Base-by-base conservation (phyloP, 805 yeast species). In the Candida adriatica region DNA sequence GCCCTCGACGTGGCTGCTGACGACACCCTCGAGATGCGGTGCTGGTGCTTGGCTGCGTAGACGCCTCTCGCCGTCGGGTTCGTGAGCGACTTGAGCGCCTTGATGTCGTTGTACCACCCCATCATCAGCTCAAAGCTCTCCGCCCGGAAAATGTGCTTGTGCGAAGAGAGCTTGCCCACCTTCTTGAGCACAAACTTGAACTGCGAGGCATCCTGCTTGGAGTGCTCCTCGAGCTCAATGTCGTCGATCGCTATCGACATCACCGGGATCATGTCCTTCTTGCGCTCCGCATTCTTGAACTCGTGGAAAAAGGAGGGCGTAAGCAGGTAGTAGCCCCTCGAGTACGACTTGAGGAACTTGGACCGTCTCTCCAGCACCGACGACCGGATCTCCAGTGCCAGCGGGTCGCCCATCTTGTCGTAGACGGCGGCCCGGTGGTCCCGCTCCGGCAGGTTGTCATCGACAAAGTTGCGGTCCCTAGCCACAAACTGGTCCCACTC, bases 141-240 rank as follows among this genome's bases (percentile, higher is more conserved):
- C n/a, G 94, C 79, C 43, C 94, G 70, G 63, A 90, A 88, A n/a
- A 88, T 92, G 85, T 92, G 86, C 48, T 86, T 87, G 59, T 88
- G 96, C 26, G 86, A 84, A 40, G 77, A 79, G 41, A 85, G 67
- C 38, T 81, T 61, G 10, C 92, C 92, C 39, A 76, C 74, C 41
- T 79, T 77, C 48, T 81, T 84, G 39, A 90, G 62, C 8, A 87
- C 83, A 58, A 90, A 92, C 59, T 87, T 87, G 54, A 76, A 77
- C 23, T 66, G 55, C 31, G 59, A 64, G 17, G 78, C 74, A 43
- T 80, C 85, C 46, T 75, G 76, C 52, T 77, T 75, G 9, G 90
- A 76, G 59, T 84, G 94, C 45, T 85, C 95, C 16, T 84, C 73
- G 11, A 92, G 73, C 43, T 75, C 76, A 52, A 95, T 87, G 38